A percentile compares a stretch with the other conserved stretches of the same genome.
phyloP scores from a whole-genome alignment of 2,329 filamentous ascomycete genomes.

The Macrophomina phaseolina region DNA sequence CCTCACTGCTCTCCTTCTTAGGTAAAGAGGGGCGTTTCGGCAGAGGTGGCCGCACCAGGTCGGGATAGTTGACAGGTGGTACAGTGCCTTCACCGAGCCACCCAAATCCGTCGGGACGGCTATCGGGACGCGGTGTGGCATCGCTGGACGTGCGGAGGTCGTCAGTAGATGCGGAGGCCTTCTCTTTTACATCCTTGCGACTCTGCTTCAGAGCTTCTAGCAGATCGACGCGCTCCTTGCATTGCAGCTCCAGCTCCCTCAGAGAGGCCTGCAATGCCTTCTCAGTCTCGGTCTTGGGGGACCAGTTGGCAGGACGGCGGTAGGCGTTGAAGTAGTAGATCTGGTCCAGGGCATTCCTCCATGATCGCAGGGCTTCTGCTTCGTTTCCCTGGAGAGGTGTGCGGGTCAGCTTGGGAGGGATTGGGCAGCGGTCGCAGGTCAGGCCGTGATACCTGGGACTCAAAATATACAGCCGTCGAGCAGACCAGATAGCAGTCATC shows the following conservation, averaged over 20 bases:
- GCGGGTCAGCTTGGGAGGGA: conserved; percentile 19
- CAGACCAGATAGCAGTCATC: conserved; percentile 95
- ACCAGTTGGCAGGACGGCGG: conserved; percentile 71
- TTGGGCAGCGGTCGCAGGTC: neutral
- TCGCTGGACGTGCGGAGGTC: neutral
- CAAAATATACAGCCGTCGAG: conserved; percentile 95
- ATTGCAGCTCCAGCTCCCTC: conserved; percentile 83
- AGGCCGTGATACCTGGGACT: conserved; percentile 72
- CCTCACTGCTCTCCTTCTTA: conserved; percentile 53
- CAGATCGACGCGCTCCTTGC: conserved; percentile 89
- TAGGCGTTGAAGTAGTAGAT: conserved; percentile 87
- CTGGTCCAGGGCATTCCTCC: conserved; percentile 85
- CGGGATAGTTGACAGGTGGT: conserved; percentile 77
- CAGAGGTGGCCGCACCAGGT: conserved; percentile 76
- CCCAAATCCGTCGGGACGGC: conserved; percentile 44
- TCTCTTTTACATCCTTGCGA: conserved; percentile 57
- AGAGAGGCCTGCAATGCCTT: conserved; percentile 81
- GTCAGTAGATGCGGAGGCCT: neutral
- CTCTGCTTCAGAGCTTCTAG: conserved; percentile 79
- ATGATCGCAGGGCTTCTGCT: conserved; percentile 85
- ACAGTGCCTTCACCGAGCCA: conserved; percentile 84
- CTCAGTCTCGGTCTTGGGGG: conserved; percentile 80
- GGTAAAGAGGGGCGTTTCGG: conserved; percentile 59
- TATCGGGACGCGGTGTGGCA: conserved; percentile 23
- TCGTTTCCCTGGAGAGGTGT: conserved; percentile 74